Base-by-base conservation (phyloP, 495 filamentous ascomycete genomes). In the Penicillium daleae region DNA sequence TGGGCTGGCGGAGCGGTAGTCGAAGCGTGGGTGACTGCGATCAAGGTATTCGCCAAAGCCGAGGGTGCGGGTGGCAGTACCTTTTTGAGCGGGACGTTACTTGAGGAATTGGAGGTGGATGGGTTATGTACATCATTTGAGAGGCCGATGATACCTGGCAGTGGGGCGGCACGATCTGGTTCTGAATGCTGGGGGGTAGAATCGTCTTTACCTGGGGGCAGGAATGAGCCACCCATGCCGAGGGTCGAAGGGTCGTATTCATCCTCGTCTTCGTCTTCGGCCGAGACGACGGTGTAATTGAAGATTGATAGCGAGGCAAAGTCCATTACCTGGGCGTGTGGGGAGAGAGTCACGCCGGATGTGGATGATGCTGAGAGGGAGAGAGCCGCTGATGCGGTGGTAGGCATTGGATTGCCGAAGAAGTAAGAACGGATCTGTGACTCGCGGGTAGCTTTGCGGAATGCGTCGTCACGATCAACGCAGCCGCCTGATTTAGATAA, bases 401-500 rank as follows among this genome's bases (percentile, higher is more conserved):
- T 69, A 0, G 76, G 69, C 26, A 76, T 76, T 0, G 82, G 63
- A 61, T 89, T 88, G 3, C 95, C 95, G 73, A 97, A 98, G 80
- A 98, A 99, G 74, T 98, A 99, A 59, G 93, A 87, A 57, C 88
- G 88, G 19, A 97, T 92, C 32, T 89, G 86, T 0, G 87, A 86
- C 61, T 94, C 90, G 27, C 87, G 82, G 4, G 85, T 74, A 31
- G 84, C 80, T 60, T 89, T 89, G 80, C 92, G 84, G 72, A 90
- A 97, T 1, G 80, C 73, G 13, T 86, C 84, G 63, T 96, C 92
- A 40, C 92, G 83, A 65, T 93, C 88, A 13, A 92, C 92, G 54
- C 91, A 93, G 6, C 95, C 95, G 17, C 92, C 92, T 0, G 92
- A 95, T 73, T 94, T 96, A 46, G 91, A 86, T 7, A 99, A 81